Percentiles rank a stretch among this genome's conserved stretches.
phyloP scores from a whole-genome alignment of 371 early-diverging fungal genomes.

The Lichtheimia ramosa region DNA sequence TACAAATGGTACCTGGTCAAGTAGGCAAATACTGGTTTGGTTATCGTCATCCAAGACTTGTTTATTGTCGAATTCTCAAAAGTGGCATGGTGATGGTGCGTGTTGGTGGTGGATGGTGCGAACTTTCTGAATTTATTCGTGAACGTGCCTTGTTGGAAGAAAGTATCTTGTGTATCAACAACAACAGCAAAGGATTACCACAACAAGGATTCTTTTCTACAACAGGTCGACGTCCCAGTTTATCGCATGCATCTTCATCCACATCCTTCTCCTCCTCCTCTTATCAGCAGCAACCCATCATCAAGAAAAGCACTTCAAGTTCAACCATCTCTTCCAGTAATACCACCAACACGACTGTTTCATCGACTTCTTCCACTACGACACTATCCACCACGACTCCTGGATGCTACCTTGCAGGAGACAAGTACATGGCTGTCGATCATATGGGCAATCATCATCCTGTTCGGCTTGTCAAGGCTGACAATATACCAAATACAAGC shows the following conservation, averaged over 20 bases:
- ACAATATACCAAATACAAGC: background rate
- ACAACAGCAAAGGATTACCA: slow-evolving; percentile 20
- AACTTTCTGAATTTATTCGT: slow-evolving; percentile 59
- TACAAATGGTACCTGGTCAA: slow-evolving; percentile 57
- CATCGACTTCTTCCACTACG: slow-evolving; percentile 7
- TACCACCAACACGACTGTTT: no score
- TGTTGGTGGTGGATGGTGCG: slow-evolving; percentile 78
- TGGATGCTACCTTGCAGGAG: slow-evolving; percentile 39
- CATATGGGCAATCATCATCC: slow-evolving; percentile 37
- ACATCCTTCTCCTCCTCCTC: background rate
- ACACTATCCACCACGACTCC: slow-evolving; percentile 2
- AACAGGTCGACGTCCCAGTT: slow-evolving; percentile 1
- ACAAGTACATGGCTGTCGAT: slow-evolving; percentile 43
- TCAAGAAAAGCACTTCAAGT: slow-evolving; percentile 1
- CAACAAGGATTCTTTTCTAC: background rate
- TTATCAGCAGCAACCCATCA: background rate
- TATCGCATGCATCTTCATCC: background rate
- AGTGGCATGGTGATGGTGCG: slow-evolving; percentile 75
- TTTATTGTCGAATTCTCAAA: slow-evolving; percentile 69
- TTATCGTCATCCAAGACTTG: slow-evolving; percentile 59
- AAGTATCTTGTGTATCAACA: slow-evolving; percentile 22
- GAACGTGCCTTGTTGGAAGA: slow-evolving; percentile 45
- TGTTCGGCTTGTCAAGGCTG: slow-evolving; percentile 33
- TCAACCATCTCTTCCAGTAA: background rate
- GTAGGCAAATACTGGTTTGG: slow-evolving; percentile 76